Base-by-base conservation (phyloP, 805 yeast genomes). In the Candida bentonensis region DNA sequence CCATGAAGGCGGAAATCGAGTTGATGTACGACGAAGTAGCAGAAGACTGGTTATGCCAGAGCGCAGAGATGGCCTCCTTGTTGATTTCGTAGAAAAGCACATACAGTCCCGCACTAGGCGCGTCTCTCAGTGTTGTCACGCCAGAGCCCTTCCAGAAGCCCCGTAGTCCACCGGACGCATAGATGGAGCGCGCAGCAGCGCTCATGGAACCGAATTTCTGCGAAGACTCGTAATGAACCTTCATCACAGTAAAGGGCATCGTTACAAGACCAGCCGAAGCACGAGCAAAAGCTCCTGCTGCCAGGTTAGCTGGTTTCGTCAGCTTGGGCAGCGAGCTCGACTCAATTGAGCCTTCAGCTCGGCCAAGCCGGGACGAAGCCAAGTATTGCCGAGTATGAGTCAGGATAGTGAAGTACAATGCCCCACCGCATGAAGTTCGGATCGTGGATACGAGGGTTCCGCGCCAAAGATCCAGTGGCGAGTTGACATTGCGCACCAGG, bases 21-120 rank as follows among this genome's bases (percentile, higher is more conserved):
- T 89, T 89, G 42, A 84, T 68, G 2, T 74, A 39, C 0, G 86
- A 76, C 0, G 81, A 65, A 2, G 68, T 62, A 2, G 68, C 53
- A 4, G 65, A 40, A 2, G 58, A 42, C 15, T 52, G 48, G 25
- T 25, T 9, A 3, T 65, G 63, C 30, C 66, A 42, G 7, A 68
- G 15, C 7, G 30, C 50, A 3, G 89, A 86, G 4, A 79, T 46
- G 3, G 69, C 36, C 7, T 67, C 68, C 56, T 87, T 87, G 44
- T 78, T 69, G 46, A 78, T 70, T 57, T 89, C 96, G 61, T 89
- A 89, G 49, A 87, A 73, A 28, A 87, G 63, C 23, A 92, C 86
- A 55, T 92, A 89, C 3, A 92, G 57, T 0, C 98, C 98, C 4
- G 98, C 96, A 60, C 92, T 84, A 0, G 98, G 98, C 21, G 95